phyloP scores from a whole-genome alignment of 2,329 filamentous ascomycete genomes.

The Orbilia ellipsospora region DNA sequence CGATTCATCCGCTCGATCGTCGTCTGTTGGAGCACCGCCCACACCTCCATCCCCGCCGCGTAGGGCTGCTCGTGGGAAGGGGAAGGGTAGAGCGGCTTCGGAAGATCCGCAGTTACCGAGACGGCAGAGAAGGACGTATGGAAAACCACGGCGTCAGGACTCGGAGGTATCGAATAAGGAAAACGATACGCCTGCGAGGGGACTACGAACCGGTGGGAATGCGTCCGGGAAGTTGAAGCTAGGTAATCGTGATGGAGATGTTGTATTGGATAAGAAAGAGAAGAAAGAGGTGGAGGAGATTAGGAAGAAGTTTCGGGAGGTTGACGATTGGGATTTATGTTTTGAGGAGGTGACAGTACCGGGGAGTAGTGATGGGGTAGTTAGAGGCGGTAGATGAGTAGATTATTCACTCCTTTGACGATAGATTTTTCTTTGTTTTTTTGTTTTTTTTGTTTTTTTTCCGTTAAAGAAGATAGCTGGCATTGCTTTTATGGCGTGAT shows the following conservation, averaged over 20 bases:
- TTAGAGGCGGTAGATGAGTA: slow-evolving; percentile 31
- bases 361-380: slow-evolving; percentile 46
- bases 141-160: slow-evolving; percentile 44
- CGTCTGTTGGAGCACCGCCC: slow-evolving; percentile 44
- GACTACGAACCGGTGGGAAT: slow-evolving; percentile 15
- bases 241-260: slow-evolving; percentile 15
- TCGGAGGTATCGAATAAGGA: slow-evolving; percentile 54
- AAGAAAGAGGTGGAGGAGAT: slow-evolving; percentile 57
- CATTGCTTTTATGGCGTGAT: too few relatives aligned
- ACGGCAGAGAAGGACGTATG: slow-evolving; percentile 35
- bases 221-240: slow-evolving; percentile 21
- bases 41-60: slow-evolving; percentile 37
- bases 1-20: slow-evolving; percentile 46
- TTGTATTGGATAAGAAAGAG: slow-evolving; percentile 55
- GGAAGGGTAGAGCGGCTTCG: slow-evolving; percentile 36
- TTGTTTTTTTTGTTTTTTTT: background rate
- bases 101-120: slow-evolving; percentile 23
- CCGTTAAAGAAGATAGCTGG: too few relatives aligned
- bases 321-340: slow-evolving; percentile 52
- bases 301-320: slow-evolving; percentile 43
- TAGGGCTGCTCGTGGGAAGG: slow-evolving; percentile 25
- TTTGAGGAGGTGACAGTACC: slow-evolving; percentile 58
- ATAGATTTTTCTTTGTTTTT: slow-evolving; percentile 22
- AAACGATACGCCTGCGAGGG: slow-evolving; percentile 43
- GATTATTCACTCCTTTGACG: slow-evolving; percentile 24